phyloP scores from a whole-genome alignment of 306 rosid genomes.

The Trifolium subterraneum region DNA sequence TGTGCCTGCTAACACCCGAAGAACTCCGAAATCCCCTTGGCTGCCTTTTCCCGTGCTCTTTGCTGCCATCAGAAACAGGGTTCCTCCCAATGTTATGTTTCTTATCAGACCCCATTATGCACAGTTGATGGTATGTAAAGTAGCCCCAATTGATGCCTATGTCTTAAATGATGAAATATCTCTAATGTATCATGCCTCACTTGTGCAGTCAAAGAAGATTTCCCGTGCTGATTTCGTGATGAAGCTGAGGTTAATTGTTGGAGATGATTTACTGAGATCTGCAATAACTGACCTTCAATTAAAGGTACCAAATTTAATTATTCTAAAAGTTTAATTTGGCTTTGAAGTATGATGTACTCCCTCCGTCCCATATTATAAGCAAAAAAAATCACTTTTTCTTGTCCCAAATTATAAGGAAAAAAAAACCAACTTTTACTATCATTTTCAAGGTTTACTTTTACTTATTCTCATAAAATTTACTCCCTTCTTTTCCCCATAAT shows the following conservation, averaged over 20 bases:
- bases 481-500: too few species aligned
- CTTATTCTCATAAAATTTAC: too few species aligned
- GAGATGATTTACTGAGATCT: conserved; percentile 73
- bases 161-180: conserved; percentile 22
- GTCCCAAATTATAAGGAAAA: too few species aligned
- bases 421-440: too few species aligned
- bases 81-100: conserved; percentile 57
- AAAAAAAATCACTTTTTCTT: too few species aligned
- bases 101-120: conserved; percentile 54
- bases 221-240: conserved; percentile 71
- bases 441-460: too few species aligned
- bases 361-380: too few species aligned
- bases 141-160: conserved; percentile 7
- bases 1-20: conserved; percentile 47
- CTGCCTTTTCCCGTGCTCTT: conserved; percentile 80
- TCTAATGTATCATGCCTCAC: background rate
- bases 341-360: conserved; percentile 8
- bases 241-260: conserved; percentile 74
- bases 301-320: conserved; percentile 50
- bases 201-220: conserved; percentile 65
- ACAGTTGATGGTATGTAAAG: conserved; percentile 61
- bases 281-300: conserved; percentile 60
- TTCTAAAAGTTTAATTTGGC: background rate
- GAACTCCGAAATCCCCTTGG: conserved; percentile 78
- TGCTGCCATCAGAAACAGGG: conserved; percentile 61